Base-by-base conservation (phyloP, 73 alveolate genomes). In the Tetrahymena elliotti region DNA sequence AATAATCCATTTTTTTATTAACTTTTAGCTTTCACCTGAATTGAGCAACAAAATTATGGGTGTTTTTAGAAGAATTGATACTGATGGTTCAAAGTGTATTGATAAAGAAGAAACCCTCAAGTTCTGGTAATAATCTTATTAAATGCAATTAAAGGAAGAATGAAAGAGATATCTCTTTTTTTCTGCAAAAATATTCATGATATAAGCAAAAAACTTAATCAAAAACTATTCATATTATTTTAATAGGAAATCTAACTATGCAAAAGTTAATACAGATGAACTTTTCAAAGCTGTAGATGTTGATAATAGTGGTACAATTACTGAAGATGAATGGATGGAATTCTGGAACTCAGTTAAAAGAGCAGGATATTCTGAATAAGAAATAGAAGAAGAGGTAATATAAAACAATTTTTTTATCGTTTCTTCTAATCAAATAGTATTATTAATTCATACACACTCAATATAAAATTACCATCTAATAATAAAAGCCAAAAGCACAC, bases 251-350 rank as follows among this genome's bases (percentile, higher is more conserved):
- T 94, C 95, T 12, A 94, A 94, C 27, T 94, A 84, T 37, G 96
- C 96, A 37, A 94, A 94, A 52, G 40, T 94, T n/a, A 94, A 94
- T 33, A 94, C 95, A 33, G 96, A 94, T 13, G 95, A 94, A 7
- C 93, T 94, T n/a, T 94, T 94, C 93, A 93, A 94, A 20, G 96
- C 95, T 35, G 96, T 94, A 3, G 96, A 94, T 88, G 93, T 94
- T 88, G 95, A 94, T 92, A 94, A 94, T 54, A 94, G 96, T 35
- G 96, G 95, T 9, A 93, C 41, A 10, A 94, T 94, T 10, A 94
- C 96, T 39, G 96, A 94, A 92, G 96, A 94, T 39, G 96, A 94
- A 93, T 94, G 95, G 96, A 84, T 94, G 95, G 95, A 94, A 47
- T 94, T 94, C 93, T 94, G 96, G 95, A 93, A 94, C 27, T 84